Conservation (phyloP, 192 early-diverging fungal species). For the Chytriomyces hyalinus region DNA sequence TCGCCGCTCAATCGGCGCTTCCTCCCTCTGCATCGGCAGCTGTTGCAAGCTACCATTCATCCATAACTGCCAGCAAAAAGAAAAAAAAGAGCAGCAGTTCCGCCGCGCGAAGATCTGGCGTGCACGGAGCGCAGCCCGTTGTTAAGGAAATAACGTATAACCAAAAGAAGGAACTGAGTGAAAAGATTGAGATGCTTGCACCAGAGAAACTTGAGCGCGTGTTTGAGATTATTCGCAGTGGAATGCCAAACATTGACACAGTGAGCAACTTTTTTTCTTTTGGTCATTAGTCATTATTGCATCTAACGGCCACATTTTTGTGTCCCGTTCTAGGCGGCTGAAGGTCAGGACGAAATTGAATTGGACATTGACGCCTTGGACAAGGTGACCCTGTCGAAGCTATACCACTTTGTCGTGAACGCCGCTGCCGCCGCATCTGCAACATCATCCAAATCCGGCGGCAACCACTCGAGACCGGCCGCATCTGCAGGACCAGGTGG, state of each 20-base stretch:
- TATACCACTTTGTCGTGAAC: constrained; percentile 82
- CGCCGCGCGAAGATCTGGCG: not conserved
- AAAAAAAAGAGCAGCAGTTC: constrained; percentile 40
- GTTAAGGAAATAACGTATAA: constrained; percentile 75
- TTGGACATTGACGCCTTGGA: constrained; percentile 93
- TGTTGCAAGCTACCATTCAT: too few species aligned
- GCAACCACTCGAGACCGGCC: not conserved
- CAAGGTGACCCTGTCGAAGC: constrained; percentile 76
- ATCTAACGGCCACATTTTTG: not conserved
- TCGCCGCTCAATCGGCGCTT: not conserved
- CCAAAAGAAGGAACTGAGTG: constrained; percentile 86
- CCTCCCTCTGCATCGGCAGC: too few species aligned
- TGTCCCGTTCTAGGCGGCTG: constrained; percentile 31
- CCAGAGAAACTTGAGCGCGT: constrained; percentile 71
- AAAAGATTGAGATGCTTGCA: constrained; percentile 51
- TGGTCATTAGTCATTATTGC: constrained; percentile 15
- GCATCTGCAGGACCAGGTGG: not conserved
- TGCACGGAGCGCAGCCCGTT: not conserved
- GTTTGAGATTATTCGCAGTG: constrained; percentile 72
- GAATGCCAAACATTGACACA: constrained; percentile 34
- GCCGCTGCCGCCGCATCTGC: constrained; percentile 9
- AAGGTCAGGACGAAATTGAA: constrained; percentile 88
- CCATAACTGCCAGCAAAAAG: constrained; percentile 9
- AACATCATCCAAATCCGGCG: not conserved
- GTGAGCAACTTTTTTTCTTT: not conserved